Percentiles rank a stretch among this genome's conserved stretches.
phyloP scores from a whole-genome alignment of 495 filamentous ascomycete genomes.

The Penicillium atrosanguineum region DNA sequence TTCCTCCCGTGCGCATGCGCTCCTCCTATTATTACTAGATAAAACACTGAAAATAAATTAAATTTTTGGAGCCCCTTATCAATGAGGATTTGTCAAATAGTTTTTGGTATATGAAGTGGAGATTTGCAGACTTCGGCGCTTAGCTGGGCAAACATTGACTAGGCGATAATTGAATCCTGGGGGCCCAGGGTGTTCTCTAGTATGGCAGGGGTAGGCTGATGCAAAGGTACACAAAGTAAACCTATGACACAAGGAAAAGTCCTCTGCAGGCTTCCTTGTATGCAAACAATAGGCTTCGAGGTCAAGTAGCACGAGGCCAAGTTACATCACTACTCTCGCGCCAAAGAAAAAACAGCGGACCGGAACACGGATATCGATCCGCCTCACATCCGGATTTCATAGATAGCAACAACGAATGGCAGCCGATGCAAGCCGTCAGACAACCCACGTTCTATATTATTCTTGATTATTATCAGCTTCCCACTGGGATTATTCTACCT shows the following conservation, averaged over 20 bases:
- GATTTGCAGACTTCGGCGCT: not conserved
- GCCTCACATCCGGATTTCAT: slow-evolving; percentile 23
- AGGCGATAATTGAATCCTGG: not conserved
- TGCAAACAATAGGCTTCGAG: not conserved
- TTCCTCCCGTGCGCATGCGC: not conserved
- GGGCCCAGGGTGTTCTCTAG: not conserved
- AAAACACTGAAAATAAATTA: not conserved
- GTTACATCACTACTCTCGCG: not conserved
- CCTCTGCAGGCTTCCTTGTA: not conserved
- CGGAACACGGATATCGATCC: slow-evolving; percentile 25
- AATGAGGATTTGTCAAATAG: not conserved
- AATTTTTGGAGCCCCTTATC: no score
- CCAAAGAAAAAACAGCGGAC: not conserved
- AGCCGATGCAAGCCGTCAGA: slow-evolving; percentile 20
- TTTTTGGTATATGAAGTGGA: not conserved
- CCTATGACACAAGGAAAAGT: not conserved
- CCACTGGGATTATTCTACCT: not conserved
- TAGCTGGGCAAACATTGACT: not conserved
- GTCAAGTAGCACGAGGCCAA: not conserved
- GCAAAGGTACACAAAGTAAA: not conserved
- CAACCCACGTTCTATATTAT: slow-evolving; percentile 5
- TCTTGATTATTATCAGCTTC: not conserved
- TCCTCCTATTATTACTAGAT: not conserved
- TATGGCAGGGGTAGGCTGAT: no score
- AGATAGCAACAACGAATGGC: slow-evolving; percentile 9